These are phyloP conservation scores for Annulohypoxylon moriforme DNA, from an alignment of 495 filamentous ascomycete genomes.

Conservation along the genomic window DNA sequence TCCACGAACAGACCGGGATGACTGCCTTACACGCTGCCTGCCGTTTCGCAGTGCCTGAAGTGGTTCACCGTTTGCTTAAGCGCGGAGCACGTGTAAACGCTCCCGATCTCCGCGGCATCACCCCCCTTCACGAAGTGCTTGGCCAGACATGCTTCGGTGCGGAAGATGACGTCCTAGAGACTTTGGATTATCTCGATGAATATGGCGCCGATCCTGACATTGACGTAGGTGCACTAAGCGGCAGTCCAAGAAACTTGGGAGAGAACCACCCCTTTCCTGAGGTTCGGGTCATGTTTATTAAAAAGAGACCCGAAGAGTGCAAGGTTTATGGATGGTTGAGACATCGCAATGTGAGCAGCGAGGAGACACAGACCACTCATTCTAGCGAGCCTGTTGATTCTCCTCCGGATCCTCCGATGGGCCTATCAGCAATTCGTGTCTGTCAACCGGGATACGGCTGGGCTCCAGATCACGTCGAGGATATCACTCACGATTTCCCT, in stretches of 20 bases:
- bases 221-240: not conserved
- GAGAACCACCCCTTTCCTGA: not conserved
- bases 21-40: conserved; percentile 7
- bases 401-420: not conserved
- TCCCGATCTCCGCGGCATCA: not conserved
- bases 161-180: not conserved
- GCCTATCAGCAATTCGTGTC: not conserved
- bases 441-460: not conserved
- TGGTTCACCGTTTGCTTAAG: not conserved
- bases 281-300: not conserved
- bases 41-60: not conserved
- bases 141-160: not conserved
- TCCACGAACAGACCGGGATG: not conserved
- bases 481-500: not conserved
- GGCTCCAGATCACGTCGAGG: not conserved
- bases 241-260: not conserved
- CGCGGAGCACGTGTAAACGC: not conserved
- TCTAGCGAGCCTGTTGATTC: too few relatives aligned
- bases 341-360: not conserved
- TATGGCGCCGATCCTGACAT: conserved; percentile 5
- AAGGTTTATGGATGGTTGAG: not conserved
- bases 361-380: not conserved
- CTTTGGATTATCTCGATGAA: not conserved
- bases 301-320: not conserved
- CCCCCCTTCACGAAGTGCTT: conserved; percentile 1